Conservation (phyloP, 2,329 filamentous ascomycete species). For the Dendrostoma leiphaemia region DNA sequence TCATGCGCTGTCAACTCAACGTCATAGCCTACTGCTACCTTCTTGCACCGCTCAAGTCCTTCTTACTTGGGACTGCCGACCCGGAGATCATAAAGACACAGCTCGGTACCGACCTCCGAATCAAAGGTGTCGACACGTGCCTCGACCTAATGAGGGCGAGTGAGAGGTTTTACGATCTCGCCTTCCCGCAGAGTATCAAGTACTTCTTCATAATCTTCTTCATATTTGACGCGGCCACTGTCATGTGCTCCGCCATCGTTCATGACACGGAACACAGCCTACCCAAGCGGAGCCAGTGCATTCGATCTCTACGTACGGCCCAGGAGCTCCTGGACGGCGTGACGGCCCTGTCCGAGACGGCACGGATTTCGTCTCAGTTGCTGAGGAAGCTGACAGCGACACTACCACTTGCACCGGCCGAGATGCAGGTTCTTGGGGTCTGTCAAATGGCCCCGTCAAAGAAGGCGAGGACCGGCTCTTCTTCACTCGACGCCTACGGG, state of each 20-base stretch:
- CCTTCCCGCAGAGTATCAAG: slow-evolving; percentile 23
- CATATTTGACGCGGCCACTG: slow-evolving; percentile 29
- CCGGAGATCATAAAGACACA: slow-evolving; percentile 19
- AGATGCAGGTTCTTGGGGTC: slow-evolving; percentile 8
- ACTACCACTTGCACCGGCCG: slow-evolving; percentile 5
- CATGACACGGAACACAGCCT: slow-evolving; percentile 26
- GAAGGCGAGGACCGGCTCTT: neutral
- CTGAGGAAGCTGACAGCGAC: slow-evolving; percentile 10
- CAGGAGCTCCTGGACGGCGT: slow-evolving; percentile 16
- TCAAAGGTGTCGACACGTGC: slow-evolving; percentile 23
- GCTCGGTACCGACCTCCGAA: slow-evolving; percentile 21
- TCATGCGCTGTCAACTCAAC: slow-evolving; percentile 29
- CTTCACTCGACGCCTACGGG: neutral
- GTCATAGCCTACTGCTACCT: slow-evolving; percentile 26
- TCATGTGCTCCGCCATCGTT: slow-evolving; percentile 27
- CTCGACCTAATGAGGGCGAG: slow-evolving; percentile 21
- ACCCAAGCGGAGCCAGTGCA: slow-evolving; percentile 23
- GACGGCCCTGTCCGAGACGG: slow-evolving; percentile 12
- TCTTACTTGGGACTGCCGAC: slow-evolving; percentile 23
- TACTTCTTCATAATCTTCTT: slow-evolving; percentile 31
- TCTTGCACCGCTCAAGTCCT: slow-evolving; percentile 25
- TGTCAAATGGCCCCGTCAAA: neutral
- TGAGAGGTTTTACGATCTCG: slow-evolving; percentile 24
- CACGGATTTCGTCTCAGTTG: slow-evolving; percentile 11
- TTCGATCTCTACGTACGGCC: slow-evolving; percentile 6